Evolutionary conservation across 257 asterid species (phyloP), one percentile per base, ranked within the genome.

Genomic region (Lycium ferocissimum): DNA sequence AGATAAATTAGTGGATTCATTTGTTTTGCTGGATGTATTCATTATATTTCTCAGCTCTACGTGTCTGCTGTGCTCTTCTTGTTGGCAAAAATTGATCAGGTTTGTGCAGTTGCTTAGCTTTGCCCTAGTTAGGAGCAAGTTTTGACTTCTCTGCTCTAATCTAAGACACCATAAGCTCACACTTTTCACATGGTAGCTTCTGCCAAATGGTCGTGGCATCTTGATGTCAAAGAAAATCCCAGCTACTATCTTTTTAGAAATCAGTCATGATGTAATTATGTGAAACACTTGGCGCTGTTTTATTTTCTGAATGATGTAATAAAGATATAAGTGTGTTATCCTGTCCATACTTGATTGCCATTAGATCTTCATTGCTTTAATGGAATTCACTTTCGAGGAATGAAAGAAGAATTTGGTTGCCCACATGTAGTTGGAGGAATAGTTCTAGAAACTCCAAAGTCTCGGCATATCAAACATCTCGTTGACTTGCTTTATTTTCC

Each of bases 21-120:
- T 75, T 76, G 35, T 76, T 37, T 78, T 57, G 83, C 73, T 84
- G 5, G 82, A 35, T 61, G 67, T 51, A 45, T 43, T 47, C 65
- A 33, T 53, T 78, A 53, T 53, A 54, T 76, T 51, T 45, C 61
- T 76, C 63, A 76, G 43, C 11, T 76, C 15, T 76, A 13, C 22
- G 4, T 22, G 63, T 76, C 81, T 76, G 20, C 37, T 53, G 26
- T 76, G 62, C 47, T 76, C 22, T 0, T 76, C 66, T 78, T 78
- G 17, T 70, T 40, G 79, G 47, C 51, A 9, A 17, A 38, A 69
- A 38, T 8, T 69, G 26, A 71, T 40, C 79, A 8, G 54, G 79
- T 70, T 70, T 70, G 17, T 15, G 18, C 78, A 8, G 79, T 38
- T 38, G 8, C 79, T 71, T 71, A 17, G 79, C 22, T 17, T 40